Base-by-base conservation (phyloP, 1,284 basidiomycete genomes). In the Mycena sp. region DNA sequence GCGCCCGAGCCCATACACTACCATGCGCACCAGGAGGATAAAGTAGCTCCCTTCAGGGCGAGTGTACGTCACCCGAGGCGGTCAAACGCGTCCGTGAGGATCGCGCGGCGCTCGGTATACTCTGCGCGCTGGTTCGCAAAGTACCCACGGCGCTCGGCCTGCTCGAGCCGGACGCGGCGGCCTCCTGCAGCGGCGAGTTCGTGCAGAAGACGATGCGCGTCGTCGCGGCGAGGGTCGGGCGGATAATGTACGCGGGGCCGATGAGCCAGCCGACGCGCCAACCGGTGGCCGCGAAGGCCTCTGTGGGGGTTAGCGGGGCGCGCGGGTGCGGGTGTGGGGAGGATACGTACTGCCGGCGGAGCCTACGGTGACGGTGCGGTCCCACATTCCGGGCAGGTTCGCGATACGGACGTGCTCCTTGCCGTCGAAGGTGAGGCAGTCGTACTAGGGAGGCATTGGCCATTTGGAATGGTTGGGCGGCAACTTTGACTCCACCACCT, bases 231-330 rank as follows among this genome's bases (percentile, higher is more conserved):
- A 98, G 84, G 5, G 94, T 91, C 1, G 97, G 95, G 37, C 83
- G 82, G 61, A 98, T 92, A 70, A 99, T 92, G 40, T 88, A 88
- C 23, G 86, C 74, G 5, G 95, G 94, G 6, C 93, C 98, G 67
- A 99, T 91, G 14, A 96, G 86, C 96, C 96, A 99, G 71, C 97
- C 98, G 25, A 99, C 88, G 61, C 98, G 90, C 97, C 97, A 99
- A 25, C 98, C 98, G 1, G 98, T 99, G 9, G 95, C 95, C 17
- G 97, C 94, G 76, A 99, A 99, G n/a, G 94, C 90, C 82, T 96
- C 93, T 95, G 73, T 12, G 59, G 29, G 46, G 48, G 53, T 55
- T 65, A 25, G 58, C 41, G 64, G 46, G 68, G 25, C 12, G 45
- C 37, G 30, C 23, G 40, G 50, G 25, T n/a, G 48, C 40, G 12